Evolutionary conservation across 2,329 filamentous ascomycete genomes (phyloP).

Genomic region (Colletotrichum sp.): DNA sequence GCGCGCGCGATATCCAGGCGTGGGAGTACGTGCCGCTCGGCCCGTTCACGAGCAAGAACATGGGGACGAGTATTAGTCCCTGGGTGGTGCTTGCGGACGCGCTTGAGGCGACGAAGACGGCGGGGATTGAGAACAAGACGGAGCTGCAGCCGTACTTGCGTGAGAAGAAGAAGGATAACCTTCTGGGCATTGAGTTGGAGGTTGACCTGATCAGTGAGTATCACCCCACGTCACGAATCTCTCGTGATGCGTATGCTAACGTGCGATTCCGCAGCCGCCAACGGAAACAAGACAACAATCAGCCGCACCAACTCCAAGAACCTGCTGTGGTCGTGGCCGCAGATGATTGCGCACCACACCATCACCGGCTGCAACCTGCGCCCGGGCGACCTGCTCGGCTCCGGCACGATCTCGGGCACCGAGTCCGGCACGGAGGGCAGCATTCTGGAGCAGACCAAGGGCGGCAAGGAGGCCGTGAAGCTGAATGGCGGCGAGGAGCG

Average conservation of each 20-base stretch:
- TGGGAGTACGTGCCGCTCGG: conserved; percentile 68
- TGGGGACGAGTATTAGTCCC: conserved; percentile 64
- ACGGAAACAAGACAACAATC: conserved; percentile 31
- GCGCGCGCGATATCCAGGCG: conserved; percentile 64
- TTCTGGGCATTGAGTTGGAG: conserved; percentile 41
- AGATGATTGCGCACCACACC: conserved; percentile 84
- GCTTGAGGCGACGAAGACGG: conserved; percentile 37
- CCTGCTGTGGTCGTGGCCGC: conserved; percentile 80
- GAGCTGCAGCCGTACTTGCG: conserved; percentile 51
- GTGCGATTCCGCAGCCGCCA: conserved; percentile 25
- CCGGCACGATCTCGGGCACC: conserved; percentile 76
- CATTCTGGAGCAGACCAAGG: conserved; percentile 73
- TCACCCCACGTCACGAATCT: fast-evolving
- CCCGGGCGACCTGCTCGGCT: conserved; percentile 77
- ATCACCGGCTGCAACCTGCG: conserved; percentile 78
- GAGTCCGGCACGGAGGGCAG: conserved; percentile 69
- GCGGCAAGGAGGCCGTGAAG: conserved; percentile 68
- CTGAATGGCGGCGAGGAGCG: conserved; percentile 70
- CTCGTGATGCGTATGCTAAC: background rate
- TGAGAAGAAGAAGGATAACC: conserved; percentile 54
- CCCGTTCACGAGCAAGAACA: conserved; percentile 67
- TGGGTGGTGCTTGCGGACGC: conserved; percentile 69
- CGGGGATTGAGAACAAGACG: conserved; percentile 34
- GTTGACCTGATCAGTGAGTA: conserved; percentile 44
- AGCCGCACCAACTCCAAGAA: conserved; percentile 36